phyloP scores from a whole-genome alignment of 2,329 filamentous ascomycete genomes.

The Talaromyces rugulosus region DNA sequence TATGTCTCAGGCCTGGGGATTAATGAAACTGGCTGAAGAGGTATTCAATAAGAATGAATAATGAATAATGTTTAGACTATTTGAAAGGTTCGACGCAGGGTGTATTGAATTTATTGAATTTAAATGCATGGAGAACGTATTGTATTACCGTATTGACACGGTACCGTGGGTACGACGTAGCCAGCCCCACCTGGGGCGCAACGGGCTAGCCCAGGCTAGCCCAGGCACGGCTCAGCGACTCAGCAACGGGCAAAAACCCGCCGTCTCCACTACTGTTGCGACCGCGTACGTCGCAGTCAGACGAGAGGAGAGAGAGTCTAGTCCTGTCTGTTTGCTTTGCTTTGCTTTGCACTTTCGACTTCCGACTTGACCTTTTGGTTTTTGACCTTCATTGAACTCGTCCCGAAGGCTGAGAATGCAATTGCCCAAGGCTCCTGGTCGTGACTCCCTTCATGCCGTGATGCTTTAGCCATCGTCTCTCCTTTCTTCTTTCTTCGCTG shows the following conservation, averaged over 20 bases:
- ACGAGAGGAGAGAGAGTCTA: background rate
- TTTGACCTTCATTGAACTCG: too few species aligned
- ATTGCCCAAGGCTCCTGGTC: background rate
- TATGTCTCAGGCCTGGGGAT: too few species aligned
- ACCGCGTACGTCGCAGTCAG: background rate
- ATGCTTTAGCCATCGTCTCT: background rate
- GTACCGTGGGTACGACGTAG: background rate
- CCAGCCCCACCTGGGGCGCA: background rate
- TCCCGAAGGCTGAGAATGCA: background rate
- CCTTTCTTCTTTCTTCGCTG: conserved; percentile 1
- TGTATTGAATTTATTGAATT: too few species aligned
- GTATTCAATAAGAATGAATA: too few species aligned
- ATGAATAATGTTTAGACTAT: too few species aligned
- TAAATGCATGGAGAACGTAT: background rate
- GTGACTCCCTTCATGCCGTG: background rate
- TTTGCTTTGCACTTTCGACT: background rate
- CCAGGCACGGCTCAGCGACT: background rate
- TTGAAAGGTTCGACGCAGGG: too few species aligned
- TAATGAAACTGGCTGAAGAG: too few species aligned
- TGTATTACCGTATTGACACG: background rate
- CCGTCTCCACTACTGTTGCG: background rate
- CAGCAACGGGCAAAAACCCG: background rate
- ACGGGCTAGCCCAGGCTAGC: background rate
- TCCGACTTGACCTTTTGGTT: too few species aligned
- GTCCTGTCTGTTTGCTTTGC: background rate